Base-by-base conservation (phyloP, 768 basidiomycete genomes). In the Pulveroboletus sp. region DNA sequence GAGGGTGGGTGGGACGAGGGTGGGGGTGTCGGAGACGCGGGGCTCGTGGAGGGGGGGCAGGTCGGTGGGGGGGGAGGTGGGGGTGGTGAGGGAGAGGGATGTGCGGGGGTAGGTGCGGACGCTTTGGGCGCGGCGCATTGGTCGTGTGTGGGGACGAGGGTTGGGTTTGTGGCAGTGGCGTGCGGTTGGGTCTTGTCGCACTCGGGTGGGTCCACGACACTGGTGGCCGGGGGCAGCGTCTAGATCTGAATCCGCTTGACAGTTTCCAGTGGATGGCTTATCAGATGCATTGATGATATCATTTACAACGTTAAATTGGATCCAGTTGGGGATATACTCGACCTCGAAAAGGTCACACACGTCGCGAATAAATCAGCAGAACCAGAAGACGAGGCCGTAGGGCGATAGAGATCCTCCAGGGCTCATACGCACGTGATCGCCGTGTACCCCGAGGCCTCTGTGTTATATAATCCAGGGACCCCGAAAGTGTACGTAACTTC, bases 91-190 rank as follows among this genome's bases (percentile, higher is more conserved):
- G 29, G 50, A 52, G 12, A 80, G 57, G 12, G 82, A 82, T 1
- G 81, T 72, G 44, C 82, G 60, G 12, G 69, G 66, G 56, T 84
- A 71, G 58, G 80, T 72, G 50, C 84, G 76, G 25, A 80, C 74
- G 55, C 79, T 84, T 57, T 87, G 85, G 19, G 82, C 74, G 31
- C 83, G 80, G 40, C 82, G 80, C 82, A 84, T 47, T n/a, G n/a
- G n/a, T n/a, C n/a, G n/a, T 11, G 20, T 40, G 32, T 32, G 31
- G 32, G 5, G 34, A 5, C n/a, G 33, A 2, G 32, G 23, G n/a
- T 20, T 35, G 33, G 35, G 17, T 24, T n/a, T 13, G 19, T 25
- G 17, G 42, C 47, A 27, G 40, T 36, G 40, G 31, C 27, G 43
- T 23, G 13, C 29, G 4, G n/a, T 16, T 33, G 29, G 13, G 9